phyloP scores from a whole-genome alignment of 2,329 filamentous ascomycete species.

The Trichoderma simmonsii region DNA sequence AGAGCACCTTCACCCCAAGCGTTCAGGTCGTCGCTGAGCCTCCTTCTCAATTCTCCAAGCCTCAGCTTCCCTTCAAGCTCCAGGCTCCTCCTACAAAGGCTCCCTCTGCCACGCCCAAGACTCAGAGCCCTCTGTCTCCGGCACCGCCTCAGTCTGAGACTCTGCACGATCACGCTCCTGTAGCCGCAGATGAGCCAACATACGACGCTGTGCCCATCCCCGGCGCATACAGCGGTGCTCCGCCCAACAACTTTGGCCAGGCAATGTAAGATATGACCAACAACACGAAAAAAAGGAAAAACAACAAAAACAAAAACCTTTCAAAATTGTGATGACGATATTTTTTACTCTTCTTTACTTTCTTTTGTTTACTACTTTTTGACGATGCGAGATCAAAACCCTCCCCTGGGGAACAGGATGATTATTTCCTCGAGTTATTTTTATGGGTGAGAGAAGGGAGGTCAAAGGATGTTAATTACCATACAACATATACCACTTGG shows the following conservation, averaged over 20 bases:
- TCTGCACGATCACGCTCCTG: slow-evolving; percentile 61
- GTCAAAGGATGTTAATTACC: background rate
- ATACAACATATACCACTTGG: slow-evolving; percentile 21
- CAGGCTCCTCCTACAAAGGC: slow-evolving; percentile 80
- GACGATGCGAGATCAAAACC: background rate
- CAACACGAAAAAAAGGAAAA: background rate
- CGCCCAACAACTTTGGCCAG: slow-evolving; percentile 43
- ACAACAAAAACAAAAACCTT: background rate
- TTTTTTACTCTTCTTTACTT: slow-evolving; percentile 2
- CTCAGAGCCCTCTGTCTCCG: slow-evolving; percentile 61
- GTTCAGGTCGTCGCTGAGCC: slow-evolving; percentile 59
- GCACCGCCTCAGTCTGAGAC: slow-evolving; percentile 38
- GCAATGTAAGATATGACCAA: slow-evolving; percentile 23
- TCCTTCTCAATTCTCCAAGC: slow-evolving; percentile 56
- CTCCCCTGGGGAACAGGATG: background rate
- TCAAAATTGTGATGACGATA: slow-evolving; percentile 5
- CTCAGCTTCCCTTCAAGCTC: slow-evolving; percentile 71
- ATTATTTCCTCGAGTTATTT: background rate
- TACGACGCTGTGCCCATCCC: slow-evolving; percentile 89
- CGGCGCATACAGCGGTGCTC: slow-evolving; percentile 67
- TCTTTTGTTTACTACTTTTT: slow-evolving; percentile 1
- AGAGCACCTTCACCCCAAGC: slow-evolving; percentile 51
- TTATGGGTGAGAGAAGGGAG: background rate
- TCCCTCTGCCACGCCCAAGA: slow-evolving; percentile 72
- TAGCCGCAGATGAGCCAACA: slow-evolving; percentile 74